phyloP scores from a whole-genome alignment of 1,139 yeast genomes.

The Taiozyma sp. region DNA sequence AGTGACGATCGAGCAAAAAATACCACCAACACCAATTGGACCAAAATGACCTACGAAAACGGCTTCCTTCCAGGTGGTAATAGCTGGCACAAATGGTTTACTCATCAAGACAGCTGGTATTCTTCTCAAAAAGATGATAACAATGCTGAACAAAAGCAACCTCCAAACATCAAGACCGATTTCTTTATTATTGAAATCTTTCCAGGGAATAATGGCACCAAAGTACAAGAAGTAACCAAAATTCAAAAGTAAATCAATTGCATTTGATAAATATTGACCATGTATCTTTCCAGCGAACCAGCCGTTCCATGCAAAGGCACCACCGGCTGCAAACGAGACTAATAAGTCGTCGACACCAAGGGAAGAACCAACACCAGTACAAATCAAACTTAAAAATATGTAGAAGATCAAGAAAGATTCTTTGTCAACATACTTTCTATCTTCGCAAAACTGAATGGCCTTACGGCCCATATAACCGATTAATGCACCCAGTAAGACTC shows the following conservation, averaged over 20 bases:
- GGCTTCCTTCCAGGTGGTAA: slow-evolving; percentile 35
- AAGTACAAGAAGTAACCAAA: slow-evolving; percentile 31
- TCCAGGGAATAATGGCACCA: slow-evolving; percentile 35
- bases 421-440: slow-evolving; percentile 21
- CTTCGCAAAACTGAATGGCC: slow-evolving; percentile 23
- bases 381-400: slow-evolving; percentile 23
- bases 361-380: slow-evolving; percentile 33
- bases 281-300: slow-evolving; percentile 28
- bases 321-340: slow-evolving; percentile 31
- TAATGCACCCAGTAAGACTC: slow-evolving; percentile 29
- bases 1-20: slow-evolving; percentile 26
- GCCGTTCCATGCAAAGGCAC: slow-evolving; percentile 29
- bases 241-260: slow-evolving; percentile 30
- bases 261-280: slow-evolving; percentile 28
- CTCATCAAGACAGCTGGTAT: slow-evolving; percentile 31
- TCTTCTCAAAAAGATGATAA: slow-evolving; percentile 29
- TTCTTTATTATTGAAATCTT: slow-evolving; percentile 17
- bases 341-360: slow-evolving; percentile 35
- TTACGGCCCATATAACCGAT: slow-evolving; percentile 29
- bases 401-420: slow-evolving; percentile 25
- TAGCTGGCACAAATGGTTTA: slow-evolving; percentile 31
- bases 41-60: slow-evolving; percentile 39
- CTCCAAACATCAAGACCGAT: slow-evolving; percentile 30
- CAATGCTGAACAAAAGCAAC: slow-evolving; percentile 27
- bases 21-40: slow-evolving; percentile 42